phyloP scores from a whole-genome alignment of 1,284 basidiomycete genomes.

The Malassezia dermatis region DNA sequence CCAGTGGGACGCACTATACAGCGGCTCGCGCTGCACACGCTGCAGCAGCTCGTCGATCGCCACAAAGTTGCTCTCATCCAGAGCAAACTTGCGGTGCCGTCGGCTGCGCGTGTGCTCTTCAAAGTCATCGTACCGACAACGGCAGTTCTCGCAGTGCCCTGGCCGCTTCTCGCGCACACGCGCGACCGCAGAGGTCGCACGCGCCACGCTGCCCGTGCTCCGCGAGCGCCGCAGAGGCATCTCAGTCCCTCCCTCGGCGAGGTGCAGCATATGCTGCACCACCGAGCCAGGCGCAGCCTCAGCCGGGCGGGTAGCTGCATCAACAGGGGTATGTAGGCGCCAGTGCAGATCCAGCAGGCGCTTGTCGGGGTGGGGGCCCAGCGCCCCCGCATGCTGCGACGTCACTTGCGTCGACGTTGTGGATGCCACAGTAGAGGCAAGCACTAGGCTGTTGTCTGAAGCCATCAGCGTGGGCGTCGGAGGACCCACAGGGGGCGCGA shows the following conservation, averaged over 20 bases:
- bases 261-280: slow-evolving; percentile 33
- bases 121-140: slow-evolving; percentile 80
- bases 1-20: neutral
- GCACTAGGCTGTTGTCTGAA: slow-evolving; percentile 67
- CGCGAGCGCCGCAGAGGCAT: slow-evolving; percentile 5
- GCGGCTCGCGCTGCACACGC: slow-evolving; percentile 54
- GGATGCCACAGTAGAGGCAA: slow-evolving; percentile 76
- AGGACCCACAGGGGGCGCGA: slow-evolving; percentile 12
- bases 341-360: slow-evolving; percentile 32
- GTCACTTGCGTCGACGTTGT: slow-evolving; percentile 58
- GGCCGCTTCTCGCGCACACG: slow-evolving; percentile 63
- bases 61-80: slow-evolving; percentile 66
- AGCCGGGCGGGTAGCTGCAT: slow-evolving; percentile 10
- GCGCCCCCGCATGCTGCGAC: slow-evolving; percentile 19
- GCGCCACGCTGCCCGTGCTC: slow-evolving; percentile 23
- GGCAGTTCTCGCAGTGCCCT: slow-evolving; percentile 96
- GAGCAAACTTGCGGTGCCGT: slow-evolving; percentile 77
- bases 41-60: slow-evolving; percentile 69
- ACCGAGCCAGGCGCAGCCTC: slow-evolving; percentile 21
- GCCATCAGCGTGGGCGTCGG: slow-evolving; percentile 33
- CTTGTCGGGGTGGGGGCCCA: slow-evolving; percentile 20
- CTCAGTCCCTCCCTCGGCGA: slow-evolving; percentile 16
- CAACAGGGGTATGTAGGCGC: slow-evolving; percentile 27
- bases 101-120: slow-evolving; percentile 69
- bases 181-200: neutral